Conservation (phyloP, 208 protist genomes). For the Vickermania ingenoplastis region DNA sequence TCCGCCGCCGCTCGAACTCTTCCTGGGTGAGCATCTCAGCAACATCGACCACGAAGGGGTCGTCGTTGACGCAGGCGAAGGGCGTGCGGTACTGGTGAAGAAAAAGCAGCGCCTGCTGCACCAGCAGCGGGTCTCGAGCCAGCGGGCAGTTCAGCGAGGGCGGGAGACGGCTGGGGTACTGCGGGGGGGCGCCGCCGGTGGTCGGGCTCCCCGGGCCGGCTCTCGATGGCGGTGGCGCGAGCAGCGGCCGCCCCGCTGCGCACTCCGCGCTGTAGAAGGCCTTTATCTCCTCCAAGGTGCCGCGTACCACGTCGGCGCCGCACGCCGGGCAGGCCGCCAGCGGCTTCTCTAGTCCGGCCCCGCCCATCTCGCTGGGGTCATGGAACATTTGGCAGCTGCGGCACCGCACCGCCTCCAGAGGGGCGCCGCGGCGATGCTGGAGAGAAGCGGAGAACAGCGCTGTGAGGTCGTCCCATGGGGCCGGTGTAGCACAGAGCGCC, state of each 20-base stretch:
- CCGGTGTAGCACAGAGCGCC: neutral
- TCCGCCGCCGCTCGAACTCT: conserved; percentile 54
- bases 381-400: conserved; percentile 56
- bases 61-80: conserved; percentile 67
- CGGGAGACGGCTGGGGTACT: neutral
- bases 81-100: conserved; percentile 40
- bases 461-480: neutral
- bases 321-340: conserved; percentile 51
- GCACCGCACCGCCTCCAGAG: conserved; percentile 46
- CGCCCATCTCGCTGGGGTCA: conserved; percentile 39
- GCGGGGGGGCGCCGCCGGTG: neutral
- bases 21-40: conserved; percentile 71
- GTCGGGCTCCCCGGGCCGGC: neutral
- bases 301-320: conserved; percentile 32
- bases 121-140: conserved; percentile 69
- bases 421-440: neutral
- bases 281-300: conserved; percentile 14
- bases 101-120: conserved; percentile 80
- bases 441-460: neutral
- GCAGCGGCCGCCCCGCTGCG: conserved; percentile 2
- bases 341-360: conserved; percentile 18
- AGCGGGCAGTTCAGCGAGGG: conserved; percentile 27
- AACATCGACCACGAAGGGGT: conserved; percentile 35
- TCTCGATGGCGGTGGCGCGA: neutral
- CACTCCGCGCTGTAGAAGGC: conserved; percentile 6